Evolutionary conservation across 2,329 filamentous ascomycete species (phyloP).

Genomic region (Nemania diffusa): DNA sequence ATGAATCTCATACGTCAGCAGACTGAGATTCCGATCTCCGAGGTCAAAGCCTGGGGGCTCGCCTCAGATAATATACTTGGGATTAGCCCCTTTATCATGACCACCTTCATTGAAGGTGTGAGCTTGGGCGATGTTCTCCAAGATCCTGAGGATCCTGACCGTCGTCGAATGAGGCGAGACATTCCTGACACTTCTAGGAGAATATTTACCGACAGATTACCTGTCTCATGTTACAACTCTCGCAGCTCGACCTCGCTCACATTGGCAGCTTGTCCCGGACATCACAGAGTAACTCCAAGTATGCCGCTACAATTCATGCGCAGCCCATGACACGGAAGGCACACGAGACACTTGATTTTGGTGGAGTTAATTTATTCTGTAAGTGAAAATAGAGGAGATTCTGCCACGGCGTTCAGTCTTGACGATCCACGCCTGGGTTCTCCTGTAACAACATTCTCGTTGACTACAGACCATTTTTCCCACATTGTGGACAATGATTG

Average conservation of each 20-base stretch:
- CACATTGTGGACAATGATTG: not conserved
- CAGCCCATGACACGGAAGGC: not conserved
- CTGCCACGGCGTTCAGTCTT: not conserved
- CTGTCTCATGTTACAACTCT: not conserved
- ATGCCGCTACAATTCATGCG: not conserved
- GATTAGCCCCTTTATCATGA: conserved; percentile 27
- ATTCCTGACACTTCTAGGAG: not conserved
- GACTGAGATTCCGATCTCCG: conserved; percentile 28
- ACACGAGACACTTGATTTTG: not conserved
- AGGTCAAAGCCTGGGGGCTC: conserved; percentile 28
- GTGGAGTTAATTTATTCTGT: conserved; percentile 5
- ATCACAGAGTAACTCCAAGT: not conserved
- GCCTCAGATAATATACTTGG: conserved; percentile 26
- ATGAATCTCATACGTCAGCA: conserved; percentile 24
- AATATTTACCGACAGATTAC: not conserved
- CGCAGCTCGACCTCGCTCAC: not conserved
- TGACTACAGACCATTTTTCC: not conserved
- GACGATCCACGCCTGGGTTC: not conserved
- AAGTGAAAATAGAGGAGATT: not conserved
- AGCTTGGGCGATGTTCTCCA: conserved; percentile 22
- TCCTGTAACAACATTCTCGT: not conserved
- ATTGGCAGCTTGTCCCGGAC: conserved; percentile 4
- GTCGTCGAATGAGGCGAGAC: not conserved
- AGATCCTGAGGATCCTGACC: not conserved
- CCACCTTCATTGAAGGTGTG: conserved; percentile 26